Conservation (phyloP, 176 grass and related monocot species). For the Carex parvula region DNA sequence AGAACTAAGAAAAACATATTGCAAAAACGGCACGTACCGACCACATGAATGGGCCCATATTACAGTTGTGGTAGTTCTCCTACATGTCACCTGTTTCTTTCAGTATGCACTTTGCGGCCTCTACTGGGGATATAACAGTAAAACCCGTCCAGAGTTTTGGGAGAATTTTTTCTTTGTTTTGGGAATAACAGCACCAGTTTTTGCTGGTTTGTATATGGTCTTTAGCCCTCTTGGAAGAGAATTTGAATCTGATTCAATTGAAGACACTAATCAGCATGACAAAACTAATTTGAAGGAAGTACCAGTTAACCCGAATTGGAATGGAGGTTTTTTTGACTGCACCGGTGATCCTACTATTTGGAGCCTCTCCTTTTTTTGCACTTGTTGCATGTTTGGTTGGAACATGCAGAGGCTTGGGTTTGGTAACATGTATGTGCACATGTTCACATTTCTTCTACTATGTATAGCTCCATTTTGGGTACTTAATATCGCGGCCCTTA, state of each 20-base stretch:
- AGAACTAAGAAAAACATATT: conserved; percentile 61
- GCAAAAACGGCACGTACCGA: conserved; percentile 43
- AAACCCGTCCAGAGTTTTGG: conserved; percentile 44
- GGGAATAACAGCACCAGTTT: conserved; percentile 40
- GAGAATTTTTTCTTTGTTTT: conserved; percentile 65
- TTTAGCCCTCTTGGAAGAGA: conserved; percentile 75
- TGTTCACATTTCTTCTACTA: conserved; percentile 63
- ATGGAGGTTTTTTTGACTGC: conserved; percentile 53
- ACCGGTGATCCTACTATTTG: conserved; percentile 45
- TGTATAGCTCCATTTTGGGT: conserved; percentile 84
- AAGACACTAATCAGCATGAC: conserved; percentile 23
- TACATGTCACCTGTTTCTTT: conserved; percentile 62
- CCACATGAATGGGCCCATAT: conserved; percentile 55
- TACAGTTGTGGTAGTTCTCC: conserved; percentile 47
- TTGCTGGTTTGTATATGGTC: conserved; percentile 45
- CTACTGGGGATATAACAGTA: conserved; percentile 61
- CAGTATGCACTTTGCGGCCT: conserved; percentile 62
- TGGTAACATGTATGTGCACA: conserved; percentile 91
- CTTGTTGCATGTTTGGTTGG: conserved; percentile 88
- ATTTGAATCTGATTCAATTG: conserved; percentile 22
- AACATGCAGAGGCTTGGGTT: conserved; percentile 92
- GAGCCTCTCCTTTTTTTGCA: conserved; percentile 65
- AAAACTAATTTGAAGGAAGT: conserved; percentile 18
- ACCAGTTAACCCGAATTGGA: conserved; percentile 40
- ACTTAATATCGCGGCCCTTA: conserved; percentile 74